Evolutionary conservation across 768 basidiomycete species (phyloP), one percentile per base, ranked within the genome.

Genomic region (Cystofilobasidium bisporidii): DNA sequence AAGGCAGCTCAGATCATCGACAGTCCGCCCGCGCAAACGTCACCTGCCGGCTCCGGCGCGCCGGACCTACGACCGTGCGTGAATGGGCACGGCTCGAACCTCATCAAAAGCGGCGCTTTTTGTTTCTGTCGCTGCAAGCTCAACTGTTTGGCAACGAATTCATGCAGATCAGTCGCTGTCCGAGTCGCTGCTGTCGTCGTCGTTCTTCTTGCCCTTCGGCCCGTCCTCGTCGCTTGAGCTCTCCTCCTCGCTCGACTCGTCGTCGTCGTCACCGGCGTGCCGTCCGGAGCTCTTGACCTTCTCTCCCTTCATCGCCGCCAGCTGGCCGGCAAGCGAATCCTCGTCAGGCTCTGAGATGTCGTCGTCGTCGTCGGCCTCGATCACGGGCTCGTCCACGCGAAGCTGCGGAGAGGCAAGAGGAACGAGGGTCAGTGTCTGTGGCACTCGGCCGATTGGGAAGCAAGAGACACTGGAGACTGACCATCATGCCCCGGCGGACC

Each of bases 341-440:
- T 98, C 96, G 36, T 98, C 96, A 0, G 96, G 96, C 59, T 98
- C 96, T 0, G 92, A 96, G 71, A 98, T 99, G 68, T 96, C 93
- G 74, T 97, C 92, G 41, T 94, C 93, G 33, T 69, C 53, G 17
- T 78, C 82, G 65, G 75, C 79, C 22, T 86, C 78, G 1, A 80
- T 80, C 14, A 85, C 81, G 4, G 83, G 79, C 48, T 90, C 86
- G 63, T 92, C 89, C 40, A 96, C 87, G 75, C 87, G 87, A 70
- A 96, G 84, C 90, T 93, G 71, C 12, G 71, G n/a, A 64, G 26
- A 24, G 18, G 17, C 3, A 56, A 64, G 61, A 28, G 28, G 41
- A 18, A 68, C n/a, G n/a, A n/a, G n/a, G 71, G 48, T 72, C 28
- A n/a, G 15, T 11, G 50, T 20, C 22, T 6, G 36, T 26, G 15